Base-by-base conservation (phyloP, 2,329 filamentous ascomycete species). In the Penicillium corylophilum region DNA sequence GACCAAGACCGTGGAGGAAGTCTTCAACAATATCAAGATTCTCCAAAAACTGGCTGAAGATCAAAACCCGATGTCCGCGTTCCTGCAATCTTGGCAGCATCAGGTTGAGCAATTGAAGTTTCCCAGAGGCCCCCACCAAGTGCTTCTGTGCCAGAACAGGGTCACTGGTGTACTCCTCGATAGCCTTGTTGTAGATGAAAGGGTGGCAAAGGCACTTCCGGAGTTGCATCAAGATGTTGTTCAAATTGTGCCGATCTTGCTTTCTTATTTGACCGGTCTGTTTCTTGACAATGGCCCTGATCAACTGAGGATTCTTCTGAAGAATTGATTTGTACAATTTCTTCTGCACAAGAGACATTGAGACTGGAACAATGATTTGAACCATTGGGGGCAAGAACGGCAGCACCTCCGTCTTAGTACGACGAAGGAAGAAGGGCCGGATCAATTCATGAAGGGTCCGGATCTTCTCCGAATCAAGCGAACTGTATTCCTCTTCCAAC, bases 151-250 rank as follows among this genome's bases (percentile, higher is more conserved):
- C 81, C 3, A 85, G 76, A 1, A 77, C 70, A 1, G 81, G 71
- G 48, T 86, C 79, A 1, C 85, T 77, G 1, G 81, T 82, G 43
- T 84, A 84, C 70, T 99, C 94, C 72, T 99, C 95, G 51, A 99
- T 94, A 20, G 88, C 86, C 36, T 84, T 80, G 64, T 86, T 96
- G 77, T 96, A 99, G 44, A 97, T 85, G 67, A 97, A 99, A 0
- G 95, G 94, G 71, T 99, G 95, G 59, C 93, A 96, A 2, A 99
- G 79, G 59, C 90, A 95, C 69, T 96, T 97, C 16, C 94, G 85
- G 16, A 99, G 80, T 70, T 99, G 94, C 82, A 96, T 90, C 39
- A 99, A 73, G 35, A 99, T 96, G 63, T 99, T 99, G 79, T 88
- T 96, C 51, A 97, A 74, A 56, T 85, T 93, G 38, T 89, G 86